Evolutionary conservation across 1,139 yeast species (phyloP), one percentile per base, ranked within the genome.

Genomic region (Candida pseudoviswanathii): DNA sequence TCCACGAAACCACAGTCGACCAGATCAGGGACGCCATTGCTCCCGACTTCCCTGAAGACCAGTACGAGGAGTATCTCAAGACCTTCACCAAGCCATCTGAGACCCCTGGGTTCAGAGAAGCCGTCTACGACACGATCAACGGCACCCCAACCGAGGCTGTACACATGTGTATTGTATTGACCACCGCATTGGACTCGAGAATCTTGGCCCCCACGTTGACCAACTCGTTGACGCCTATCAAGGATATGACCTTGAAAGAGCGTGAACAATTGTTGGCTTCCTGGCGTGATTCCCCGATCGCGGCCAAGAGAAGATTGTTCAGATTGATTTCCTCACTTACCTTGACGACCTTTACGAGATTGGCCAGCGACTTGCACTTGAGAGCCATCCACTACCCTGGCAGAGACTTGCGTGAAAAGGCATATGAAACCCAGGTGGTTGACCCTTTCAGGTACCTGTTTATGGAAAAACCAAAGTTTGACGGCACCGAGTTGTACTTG

Each of bases 271-370:
- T 76, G 37, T 56, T 76, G 38, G 53, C 52, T 10, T 58, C 68
- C 4, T 75, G 78, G 80, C 63, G 75, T 50, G 71, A 71, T 52
- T 72, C 78, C 3, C 72, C 73, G 1, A 25, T 76, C 22, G 53
- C 59, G 2, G 47, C 52, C 3, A 66, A 67, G 43, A 63, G 76
- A 46, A 61, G 66, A 44, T 52, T 75, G 25, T 73, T 66, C 54
- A 59, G 63, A 49, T 51, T 66, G 44, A 47, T 73, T 34, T 47
- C 54, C 22, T 47, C 68, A 4, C 44, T 75, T 27, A 54, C 71
- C 2, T 48, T 65, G 10, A 48, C 64, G 8, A 56, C 65, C 1
- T 72, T 66, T 52, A 57, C 52, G 5, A 54, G 56, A 25, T 48
- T 58, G 24, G 72, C 72, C 4, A 63, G 70, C 3, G 74, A 71